These are phyloP conservation scores for Talaromyces albobiverticillius DNA, from an alignment of 2,329 filamentous ascomycete genomes.

Conservation along the genomic window DNA sequence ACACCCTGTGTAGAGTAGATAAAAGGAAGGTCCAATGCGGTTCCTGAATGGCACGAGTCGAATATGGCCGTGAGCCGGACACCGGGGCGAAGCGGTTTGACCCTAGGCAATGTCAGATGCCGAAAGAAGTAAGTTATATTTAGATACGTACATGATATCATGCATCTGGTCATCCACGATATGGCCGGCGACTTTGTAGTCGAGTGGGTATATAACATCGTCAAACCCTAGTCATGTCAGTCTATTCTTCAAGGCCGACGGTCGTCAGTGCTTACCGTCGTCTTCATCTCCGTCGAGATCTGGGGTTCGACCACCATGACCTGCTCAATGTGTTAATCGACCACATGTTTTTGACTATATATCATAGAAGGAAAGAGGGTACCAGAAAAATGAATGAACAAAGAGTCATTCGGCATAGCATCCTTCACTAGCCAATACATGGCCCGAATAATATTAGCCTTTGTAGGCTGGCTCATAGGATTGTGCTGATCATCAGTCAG, in stretches of 20 bases:
- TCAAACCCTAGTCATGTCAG: constrained; percentile 54
- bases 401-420: constrained; percentile 83
- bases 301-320: constrained; percentile 71
- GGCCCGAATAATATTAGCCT: constrained; percentile 87
- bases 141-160: constrained; percentile 53
- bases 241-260: neutral
- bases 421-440: constrained; percentile 99
- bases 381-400: constrained; percentile 97
- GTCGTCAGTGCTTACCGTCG: constrained; percentile 46
- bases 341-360: neutral
- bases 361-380: constrained; percentile 24
- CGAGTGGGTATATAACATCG: constrained; percentile 75
- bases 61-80: constrained; percentile 74
- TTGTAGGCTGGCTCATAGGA: constrained; percentile 94
- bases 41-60: constrained; percentile 66
- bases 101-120: constrained; percentile 35
- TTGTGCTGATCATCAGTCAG: constrained; percentile 95
- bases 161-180: constrained; percentile 80
- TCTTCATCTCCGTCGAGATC: constrained; percentile 74
- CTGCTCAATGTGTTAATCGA: constrained; percentile 32
- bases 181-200: constrained; percentile 66
- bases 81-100: constrained; percentile 74
- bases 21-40: constrained; percentile 65
- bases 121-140: too few relatives aligned
- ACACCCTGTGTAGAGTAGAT: constrained; percentile 65